These are phyloP conservation scores for Aristolochia californica DNA, from an alignment of 164 flowering plant species.

Conservation along the genomic window DNA sequence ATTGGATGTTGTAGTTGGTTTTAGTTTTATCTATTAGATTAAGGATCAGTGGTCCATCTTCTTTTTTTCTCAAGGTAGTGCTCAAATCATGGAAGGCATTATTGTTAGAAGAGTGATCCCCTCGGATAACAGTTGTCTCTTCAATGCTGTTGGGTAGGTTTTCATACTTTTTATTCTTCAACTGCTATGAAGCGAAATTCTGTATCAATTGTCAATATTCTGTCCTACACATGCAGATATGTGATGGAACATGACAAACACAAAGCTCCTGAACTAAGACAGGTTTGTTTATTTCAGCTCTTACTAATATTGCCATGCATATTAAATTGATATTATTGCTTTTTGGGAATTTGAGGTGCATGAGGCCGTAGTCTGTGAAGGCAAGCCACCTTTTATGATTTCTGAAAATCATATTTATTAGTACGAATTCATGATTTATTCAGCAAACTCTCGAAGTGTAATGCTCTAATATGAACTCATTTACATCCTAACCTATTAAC, in stretches of 20 bases:
- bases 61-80: not conserved
- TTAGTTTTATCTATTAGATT: no score
- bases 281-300: constrained; percentile 33
- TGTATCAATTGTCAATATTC: not conserved
- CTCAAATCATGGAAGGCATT: constrained; percentile 58
- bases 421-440: not conserved
- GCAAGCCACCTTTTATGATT: not conserved
- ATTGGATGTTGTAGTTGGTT: not conserved
- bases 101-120: constrained; percentile 87
- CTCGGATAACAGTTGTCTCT: constrained; percentile 95
- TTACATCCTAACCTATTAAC: constrained; percentile 6
- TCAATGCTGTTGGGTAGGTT: constrained; percentile 89
- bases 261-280: constrained; percentile 79
- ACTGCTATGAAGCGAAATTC: not conserved
- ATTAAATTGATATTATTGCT: not conserved
- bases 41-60: not conserved
- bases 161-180: not conserved
- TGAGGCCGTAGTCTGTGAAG: not conserved
- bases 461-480: not conserved
- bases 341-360: not conserved
- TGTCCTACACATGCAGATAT: constrained; percentile 38
- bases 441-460: not conserved
- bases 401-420: not conserved
- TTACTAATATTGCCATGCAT: not conserved
- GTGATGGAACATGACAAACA: constrained; percentile 85